Evolutionary conservation across 805 yeast genomes (phyloP).

Genomic region (Jamesozyma rosinii): DNA sequence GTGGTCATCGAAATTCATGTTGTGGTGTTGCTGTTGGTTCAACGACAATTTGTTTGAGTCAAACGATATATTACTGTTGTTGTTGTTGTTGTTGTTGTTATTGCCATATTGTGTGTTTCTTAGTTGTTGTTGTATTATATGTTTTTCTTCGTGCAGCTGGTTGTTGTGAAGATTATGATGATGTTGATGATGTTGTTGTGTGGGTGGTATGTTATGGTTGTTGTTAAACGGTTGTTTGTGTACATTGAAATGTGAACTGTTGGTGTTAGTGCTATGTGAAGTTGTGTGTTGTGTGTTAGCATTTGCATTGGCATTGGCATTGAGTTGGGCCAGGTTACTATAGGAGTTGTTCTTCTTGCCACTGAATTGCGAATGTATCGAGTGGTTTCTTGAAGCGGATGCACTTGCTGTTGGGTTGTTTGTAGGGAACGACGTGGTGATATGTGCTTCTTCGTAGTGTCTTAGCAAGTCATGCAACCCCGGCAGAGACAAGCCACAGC

Average conservation of each 20-base stretch:
- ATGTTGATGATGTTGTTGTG: neutral
- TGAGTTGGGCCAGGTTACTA: neutral
- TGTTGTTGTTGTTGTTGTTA: neutral
- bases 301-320: neutral
- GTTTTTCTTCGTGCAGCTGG: constrained; percentile 2
- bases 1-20: neutral
- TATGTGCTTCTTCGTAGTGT: constrained; percentile 95
- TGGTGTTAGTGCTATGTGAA: too few species aligned
- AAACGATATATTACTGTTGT: neutral
- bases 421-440: constrained; percentile 34
- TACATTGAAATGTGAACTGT: neutral
- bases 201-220: neutral
- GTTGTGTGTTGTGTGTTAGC: neutral
- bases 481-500: constrained; percentile 90
- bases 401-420: neutral
- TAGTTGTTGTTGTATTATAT: constrained; percentile 6
- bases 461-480: constrained; percentile 86
- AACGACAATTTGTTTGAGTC: neutral
- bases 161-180: neutral
- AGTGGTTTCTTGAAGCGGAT: neutral
- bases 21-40: neutral
- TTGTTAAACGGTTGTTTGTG: neutral
- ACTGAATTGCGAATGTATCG: constrained; percentile 3
- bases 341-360: constrained; percentile 1
- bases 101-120: constrained; percentile 1